These are phyloP conservation scores for Eucalyptus pauciflora DNA, from an alignment of 345 rosid species.

Conservation along the genomic window DNA sequence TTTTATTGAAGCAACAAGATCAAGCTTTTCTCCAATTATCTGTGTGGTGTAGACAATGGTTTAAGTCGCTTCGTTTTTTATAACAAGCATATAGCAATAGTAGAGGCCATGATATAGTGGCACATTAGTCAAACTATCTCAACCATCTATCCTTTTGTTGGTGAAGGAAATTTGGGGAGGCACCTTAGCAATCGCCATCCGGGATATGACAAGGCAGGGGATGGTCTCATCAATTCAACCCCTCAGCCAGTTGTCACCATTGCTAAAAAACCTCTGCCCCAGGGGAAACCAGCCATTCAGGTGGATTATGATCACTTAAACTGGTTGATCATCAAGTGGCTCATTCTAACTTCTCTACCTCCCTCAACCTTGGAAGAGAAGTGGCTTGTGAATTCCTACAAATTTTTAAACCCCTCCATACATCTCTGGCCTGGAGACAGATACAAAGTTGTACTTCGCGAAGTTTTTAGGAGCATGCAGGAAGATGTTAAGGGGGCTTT, in stretches of 20 bases:
- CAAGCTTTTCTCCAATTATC: neutral
- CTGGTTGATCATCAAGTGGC: conserved; percentile 92
- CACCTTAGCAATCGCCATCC: conserved; percentile 87
- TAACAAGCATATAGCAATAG: neutral
- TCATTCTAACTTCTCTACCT: conserved; percentile 65
- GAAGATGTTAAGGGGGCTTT: conserved; percentile 60
- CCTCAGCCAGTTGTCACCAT: conserved; percentile 25
- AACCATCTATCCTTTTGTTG: neutral
- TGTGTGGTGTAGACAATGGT: neutral
- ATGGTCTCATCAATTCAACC: conserved; percentile 29
- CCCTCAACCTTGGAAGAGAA: conserved; percentile 71
- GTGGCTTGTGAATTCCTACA: conserved; percentile 78
- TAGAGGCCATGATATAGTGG: neutral
- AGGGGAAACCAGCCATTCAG: conserved; percentile 26
- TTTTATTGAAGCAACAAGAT: neutral
- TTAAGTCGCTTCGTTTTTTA: neutral
- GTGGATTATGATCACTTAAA: conserved; percentile 88
- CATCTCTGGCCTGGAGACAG: conserved; percentile 70
- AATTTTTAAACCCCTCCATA: conserved; percentile 64
- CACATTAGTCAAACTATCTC: neutral
- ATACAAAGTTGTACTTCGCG: conserved; percentile 51
- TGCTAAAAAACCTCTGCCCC: conserved; percentile 43
- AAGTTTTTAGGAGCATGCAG: conserved; percentile 88
- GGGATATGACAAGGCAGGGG: conserved; percentile 72
- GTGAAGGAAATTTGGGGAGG: conserved; percentile 81